Percentiles rank a stretch among this genome's conserved stretches.
These are phyloP conservation scores for Yamadazyma nakazawae DNA, from an alignment of 805 yeast species.

Conservation along the genomic window DNA sequence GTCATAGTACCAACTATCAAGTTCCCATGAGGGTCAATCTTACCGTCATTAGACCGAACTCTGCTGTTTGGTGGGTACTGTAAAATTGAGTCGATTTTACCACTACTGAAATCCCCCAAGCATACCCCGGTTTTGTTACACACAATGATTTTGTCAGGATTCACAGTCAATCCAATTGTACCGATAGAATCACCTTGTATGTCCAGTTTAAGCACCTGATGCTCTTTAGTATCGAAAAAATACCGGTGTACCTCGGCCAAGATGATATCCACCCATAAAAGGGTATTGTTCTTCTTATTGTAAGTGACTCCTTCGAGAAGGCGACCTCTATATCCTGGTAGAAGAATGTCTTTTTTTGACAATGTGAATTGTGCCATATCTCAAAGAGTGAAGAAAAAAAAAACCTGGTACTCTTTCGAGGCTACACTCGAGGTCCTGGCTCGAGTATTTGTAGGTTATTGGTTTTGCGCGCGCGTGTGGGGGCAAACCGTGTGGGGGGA, in stretches of 20 bases:
- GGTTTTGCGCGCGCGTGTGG: neutral
- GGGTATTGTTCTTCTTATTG: constrained; percentile 51
- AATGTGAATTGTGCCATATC: constrained; percentile 6
- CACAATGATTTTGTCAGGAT: constrained; percentile 51
- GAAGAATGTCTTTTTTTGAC: constrained; percentile 14
- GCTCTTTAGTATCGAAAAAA: constrained; percentile 20
- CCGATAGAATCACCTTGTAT: constrained; percentile 52
- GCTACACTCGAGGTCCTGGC: neutral
- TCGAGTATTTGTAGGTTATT: neutral
- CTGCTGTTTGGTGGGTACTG: constrained; percentile 31
- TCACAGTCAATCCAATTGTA: constrained; percentile 63
- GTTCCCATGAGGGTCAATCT: constrained; percentile 71
- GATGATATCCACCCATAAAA: constrained; percentile 45
- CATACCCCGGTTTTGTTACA: constrained; percentile 70
- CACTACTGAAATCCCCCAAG: constrained; percentile 42
- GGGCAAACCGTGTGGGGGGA: neutral
- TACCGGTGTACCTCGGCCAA: constrained; percentile 38
- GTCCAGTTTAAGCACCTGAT: constrained; percentile 37
- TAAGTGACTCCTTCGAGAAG: constrained; percentile 68
- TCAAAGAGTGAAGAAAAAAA: neutral
- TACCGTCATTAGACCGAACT: constrained; percentile 73
- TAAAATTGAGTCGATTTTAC: constrained; percentile 36
- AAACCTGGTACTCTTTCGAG: no score
- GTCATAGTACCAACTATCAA: constrained; percentile 83
- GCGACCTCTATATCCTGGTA: constrained; percentile 39